Evolutionary conservation across 2,329 filamentous ascomycete genomes (phyloP), one percentile per base, ranked within the genome.

Genomic region (Aspergillus novoparasiticus): DNA sequence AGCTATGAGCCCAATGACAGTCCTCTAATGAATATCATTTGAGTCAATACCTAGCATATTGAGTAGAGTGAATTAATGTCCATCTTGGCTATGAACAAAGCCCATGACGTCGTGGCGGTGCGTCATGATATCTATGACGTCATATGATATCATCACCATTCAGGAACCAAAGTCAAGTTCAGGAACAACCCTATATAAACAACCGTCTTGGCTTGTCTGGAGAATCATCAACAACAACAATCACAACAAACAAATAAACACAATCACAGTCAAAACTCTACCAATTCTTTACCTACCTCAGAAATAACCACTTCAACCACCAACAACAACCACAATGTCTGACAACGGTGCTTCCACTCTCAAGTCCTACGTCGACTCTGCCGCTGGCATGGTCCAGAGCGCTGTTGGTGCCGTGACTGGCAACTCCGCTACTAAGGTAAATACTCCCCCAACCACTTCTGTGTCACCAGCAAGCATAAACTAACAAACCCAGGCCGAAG

Each of bases 281-380:
- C 14, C 14, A 16, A 16, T 36, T 36, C 14, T 36, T 36, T 16
- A 36, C 5, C 34, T 6, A 36, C 14, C 14, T 6, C 34, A 41
- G 2, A 39, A 55, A 28, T 19, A n/a, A 54, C n/a, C 5, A 21
- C 19, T 54, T 21, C 9, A 36, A n/a, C 10, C 6, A 34, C 23
- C 1, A 32, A 28, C 23, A 50, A 50, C 46, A n/a, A 50, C 3
- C 46, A 50, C 3, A 28, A 67, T 64, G 56, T 51, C 70, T 65
- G 61, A 65, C 57, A 72, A 71, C 81, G 48, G 48, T 32, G 76
- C 90, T 69, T 96, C 92, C 66, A 95, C 93, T 67, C 85, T 94
- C 74, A 87, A 94, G 84, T 90, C 91, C 62, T 89, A 89, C 80
- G 75, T 92, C 71, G 90, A 94, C 84, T 86, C 86, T 16, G 91